phyloP scores from a whole-genome alignment of 2,329 filamentous ascomycete genomes.

The Fusarium marasasianum region DNA sequence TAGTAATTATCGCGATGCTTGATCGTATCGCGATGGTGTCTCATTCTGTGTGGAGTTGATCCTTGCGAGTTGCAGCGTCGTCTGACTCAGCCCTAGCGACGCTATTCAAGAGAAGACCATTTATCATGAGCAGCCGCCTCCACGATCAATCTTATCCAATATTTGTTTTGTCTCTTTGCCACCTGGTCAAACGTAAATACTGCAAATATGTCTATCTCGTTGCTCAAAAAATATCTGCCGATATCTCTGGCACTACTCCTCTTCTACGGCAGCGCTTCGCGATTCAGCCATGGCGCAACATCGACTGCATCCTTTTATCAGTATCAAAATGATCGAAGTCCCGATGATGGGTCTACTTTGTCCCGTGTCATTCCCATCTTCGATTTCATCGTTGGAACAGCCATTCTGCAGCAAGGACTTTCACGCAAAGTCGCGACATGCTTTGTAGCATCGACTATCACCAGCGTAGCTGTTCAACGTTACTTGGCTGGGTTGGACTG shows the following conservation, averaged over 20 bases:
- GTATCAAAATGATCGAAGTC: conserved; percentile 19
- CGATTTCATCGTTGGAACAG: conserved; percentile 6
- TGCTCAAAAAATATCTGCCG: conserved; percentile 1
- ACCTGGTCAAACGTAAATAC: accelerated
- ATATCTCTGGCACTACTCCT: conserved; percentile 15
- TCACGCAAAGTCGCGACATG: conserved; percentile 14
- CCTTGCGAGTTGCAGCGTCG: not conserved
- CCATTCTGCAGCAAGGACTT: not conserved
- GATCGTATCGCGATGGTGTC: not conserved
- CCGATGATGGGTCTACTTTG: conserved; percentile 9
- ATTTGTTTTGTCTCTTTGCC: accelerated
- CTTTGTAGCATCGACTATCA: conserved; percentile 22
- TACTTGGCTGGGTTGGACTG: not conserved
- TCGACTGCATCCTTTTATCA: conserved; percentile 15
- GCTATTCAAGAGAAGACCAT: not conserved
- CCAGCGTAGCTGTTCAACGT: conserved; percentile 5
- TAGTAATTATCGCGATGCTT: not conserved
- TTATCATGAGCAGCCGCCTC: not conserved
- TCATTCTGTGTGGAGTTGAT: not conserved
- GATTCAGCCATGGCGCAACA: conserved; percentile 24
- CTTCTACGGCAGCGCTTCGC: conserved; percentile 31
- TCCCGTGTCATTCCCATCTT: conserved; percentile 12
- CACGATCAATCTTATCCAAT: not conserved
- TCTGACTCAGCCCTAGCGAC: conserved; percentile 9
- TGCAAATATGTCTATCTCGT: not conserved